phyloP scores from a whole-genome alignment of 2,329 filamentous ascomycete genomes.

The Aureobasidium zeae region DNA sequence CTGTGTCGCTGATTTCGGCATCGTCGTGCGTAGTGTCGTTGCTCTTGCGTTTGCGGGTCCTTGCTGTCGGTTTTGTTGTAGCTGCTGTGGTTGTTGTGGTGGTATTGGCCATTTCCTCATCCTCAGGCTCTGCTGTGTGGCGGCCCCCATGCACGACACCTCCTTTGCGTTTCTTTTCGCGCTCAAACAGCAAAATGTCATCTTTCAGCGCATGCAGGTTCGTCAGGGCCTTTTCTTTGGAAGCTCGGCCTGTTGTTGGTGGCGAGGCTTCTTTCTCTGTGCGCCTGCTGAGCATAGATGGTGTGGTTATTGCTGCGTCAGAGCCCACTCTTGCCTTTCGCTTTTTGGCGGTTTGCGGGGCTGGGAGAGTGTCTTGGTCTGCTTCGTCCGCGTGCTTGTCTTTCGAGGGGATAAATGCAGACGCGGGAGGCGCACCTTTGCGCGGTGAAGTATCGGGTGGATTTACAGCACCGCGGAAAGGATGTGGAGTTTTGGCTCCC shows the following conservation, averaged over 20 bases:
- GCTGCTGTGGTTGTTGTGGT: slow-evolving; percentile 19
- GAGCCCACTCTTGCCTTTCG: slow-evolving; percentile 18
- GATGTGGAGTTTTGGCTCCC: slow-evolving; percentile 5
- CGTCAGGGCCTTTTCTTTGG: slow-evolving; percentile 75
- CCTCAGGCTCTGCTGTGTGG: slow-evolving; percentile 36
- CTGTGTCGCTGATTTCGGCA: slow-evolving; percentile 34
- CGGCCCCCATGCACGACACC: slow-evolving; percentile 53
- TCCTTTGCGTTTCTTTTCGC: slow-evolving; percentile 76
- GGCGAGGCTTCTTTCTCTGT: slow-evolving; percentile 80
- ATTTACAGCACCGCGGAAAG: slow-evolving; percentile 12
- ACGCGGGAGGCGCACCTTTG: slow-evolving; percentile 20
- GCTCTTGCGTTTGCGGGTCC: slow-evolving; percentile 26
- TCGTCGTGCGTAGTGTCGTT: slow-evolving; percentile 31
- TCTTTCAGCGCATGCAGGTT: slow-evolving; percentile 67
- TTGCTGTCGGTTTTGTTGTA: slow-evolving; percentile 14
- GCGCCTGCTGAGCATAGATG: slow-evolving; percentile 20
- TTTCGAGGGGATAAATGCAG: slow-evolving; percentile 1
- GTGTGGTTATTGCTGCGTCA: slow-evolving; percentile 21
- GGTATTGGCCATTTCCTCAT: slow-evolving; percentile 20
- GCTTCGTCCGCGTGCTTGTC: background rate
- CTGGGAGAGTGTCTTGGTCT: background rate
- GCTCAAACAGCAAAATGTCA: slow-evolving; percentile 85
- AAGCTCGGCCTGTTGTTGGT: slow-evolving; percentile 62
- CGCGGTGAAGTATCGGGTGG: slow-evolving; percentile 17
- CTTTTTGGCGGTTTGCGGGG: slow-evolving; percentile 21